phyloP scores from a whole-genome alignment of 2,329 filamentous ascomycete species.

The Colletotrichum caudatum region DNA sequence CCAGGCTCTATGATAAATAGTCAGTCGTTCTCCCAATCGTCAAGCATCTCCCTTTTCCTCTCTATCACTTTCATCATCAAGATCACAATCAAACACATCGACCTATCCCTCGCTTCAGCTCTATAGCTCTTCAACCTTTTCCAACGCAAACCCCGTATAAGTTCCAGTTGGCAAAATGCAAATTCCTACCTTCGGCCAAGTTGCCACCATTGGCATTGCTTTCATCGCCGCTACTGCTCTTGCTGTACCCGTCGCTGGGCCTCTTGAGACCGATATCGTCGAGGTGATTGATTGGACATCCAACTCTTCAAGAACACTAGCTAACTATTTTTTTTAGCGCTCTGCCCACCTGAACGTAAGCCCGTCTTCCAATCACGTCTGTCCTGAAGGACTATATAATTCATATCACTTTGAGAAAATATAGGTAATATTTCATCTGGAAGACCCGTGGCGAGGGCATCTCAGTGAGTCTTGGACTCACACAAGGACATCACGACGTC shows the following conservation, averaged over 20 bases:
- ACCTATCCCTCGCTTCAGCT: slow-evolving; percentile 3
- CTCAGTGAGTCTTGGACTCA: not conserved
- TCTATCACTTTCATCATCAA: slow-evolving; percentile 22
- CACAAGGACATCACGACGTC: not conserved
- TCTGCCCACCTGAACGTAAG: slow-evolving; percentile 29
- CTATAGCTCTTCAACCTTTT: not conserved
- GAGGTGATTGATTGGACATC: slow-evolving; percentile 10
- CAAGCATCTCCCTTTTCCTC: not conserved
- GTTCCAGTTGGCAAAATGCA: slow-evolving; percentile 31
- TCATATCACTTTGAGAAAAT: not conserved
- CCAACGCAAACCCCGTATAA: not conserved
- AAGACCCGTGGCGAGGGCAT: slow-evolving; percentile 23
- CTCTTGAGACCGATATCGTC: slow-evolving; percentile 11
- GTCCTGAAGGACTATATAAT: no score
- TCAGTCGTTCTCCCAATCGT: not conserved
- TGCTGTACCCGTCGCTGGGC: slow-evolving; percentile 29
- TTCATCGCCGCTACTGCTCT: slow-evolving; percentile 32
- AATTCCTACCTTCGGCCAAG: slow-evolving; percentile 33
- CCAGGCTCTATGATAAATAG: slow-evolving; percentile 10
- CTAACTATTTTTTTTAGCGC: slow-evolving; percentile 13
- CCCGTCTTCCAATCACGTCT: not conserved
- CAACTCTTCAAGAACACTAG: not conserved
- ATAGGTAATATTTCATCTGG: not conserved
- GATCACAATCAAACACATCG: slow-evolving; percentile 14
- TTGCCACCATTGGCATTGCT: slow-evolving; percentile 37